Conservation (phyloP, 2,329 filamentous ascomycete genomes). For the Basipetospora chlamydospora region DNA sequence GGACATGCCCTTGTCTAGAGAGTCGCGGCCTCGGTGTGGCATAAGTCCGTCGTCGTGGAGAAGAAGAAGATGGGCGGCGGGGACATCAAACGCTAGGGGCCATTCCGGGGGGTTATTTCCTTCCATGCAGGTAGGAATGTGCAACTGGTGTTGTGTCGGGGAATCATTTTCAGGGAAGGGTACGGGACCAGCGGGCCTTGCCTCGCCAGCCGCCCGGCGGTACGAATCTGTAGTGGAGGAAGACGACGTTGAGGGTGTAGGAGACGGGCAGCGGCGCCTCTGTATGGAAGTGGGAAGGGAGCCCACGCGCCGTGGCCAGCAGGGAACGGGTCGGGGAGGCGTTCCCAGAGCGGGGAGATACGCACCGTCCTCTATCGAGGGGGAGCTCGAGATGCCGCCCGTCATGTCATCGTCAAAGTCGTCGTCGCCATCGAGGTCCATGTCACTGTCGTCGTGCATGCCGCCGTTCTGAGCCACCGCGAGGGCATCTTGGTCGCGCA, state of each 20-base stretch:
- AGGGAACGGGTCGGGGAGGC: neutral
- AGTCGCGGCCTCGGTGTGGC: too few relatives aligned
- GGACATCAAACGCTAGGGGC: too few relatives aligned
- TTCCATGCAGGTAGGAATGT: too few relatives aligned
- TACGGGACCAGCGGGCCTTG: neutral
- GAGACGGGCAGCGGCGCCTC: slow-evolving; percentile 16
- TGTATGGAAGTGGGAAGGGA: slow-evolving; percentile 21
- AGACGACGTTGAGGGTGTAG: slow-evolving; percentile 6
- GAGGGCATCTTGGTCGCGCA: slow-evolving; percentile 40
- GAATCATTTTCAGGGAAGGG: too few relatives aligned
- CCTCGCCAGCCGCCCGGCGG: neutral
- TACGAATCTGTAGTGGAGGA: neutral
- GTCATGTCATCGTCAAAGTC: slow-evolving; percentile 85
- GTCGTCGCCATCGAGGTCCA: slow-evolving; percentile 57
- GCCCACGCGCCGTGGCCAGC: slow-evolving; percentile 28
- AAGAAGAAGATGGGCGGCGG: neutral
- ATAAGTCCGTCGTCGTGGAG: neutral
- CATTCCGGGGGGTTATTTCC: too few relatives aligned
- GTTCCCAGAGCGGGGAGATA: slow-evolving; percentile 16
- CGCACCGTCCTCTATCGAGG: slow-evolving; percentile 99
- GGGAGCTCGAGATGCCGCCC: slow-evolving; percentile 97
- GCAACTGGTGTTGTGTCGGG: too few relatives aligned
- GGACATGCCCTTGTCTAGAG: too few relatives aligned
- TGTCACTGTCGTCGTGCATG: slow-evolving; percentile 44
- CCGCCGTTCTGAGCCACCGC: slow-evolving; percentile 49